These are phyloP conservation scores for Somion occarium DNA, from an alignment of 1,284 basidiomycete species.

Conservation along the genomic window DNA sequence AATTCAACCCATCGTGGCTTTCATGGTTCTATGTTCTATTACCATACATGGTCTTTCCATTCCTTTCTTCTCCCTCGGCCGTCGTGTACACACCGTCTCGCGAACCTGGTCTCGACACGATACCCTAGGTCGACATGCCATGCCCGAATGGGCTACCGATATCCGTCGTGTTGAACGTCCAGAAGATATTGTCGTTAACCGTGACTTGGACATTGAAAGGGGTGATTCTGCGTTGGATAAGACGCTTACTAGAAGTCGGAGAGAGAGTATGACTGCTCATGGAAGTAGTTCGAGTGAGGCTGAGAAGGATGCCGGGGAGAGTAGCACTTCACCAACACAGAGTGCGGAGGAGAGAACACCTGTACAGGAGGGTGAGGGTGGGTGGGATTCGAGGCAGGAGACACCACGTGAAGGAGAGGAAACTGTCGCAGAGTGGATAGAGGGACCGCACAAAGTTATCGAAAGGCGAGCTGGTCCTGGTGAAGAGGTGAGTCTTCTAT, in stretches of 20 bases:
- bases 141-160: slow-evolving; percentile 72
- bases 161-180: slow-evolving; percentile 64
- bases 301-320: slow-evolving; percentile 12
- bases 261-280: slow-evolving; percentile 18
- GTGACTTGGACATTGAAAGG: slow-evolving; percentile 55
- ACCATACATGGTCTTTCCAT: slow-evolving; percentile 88
- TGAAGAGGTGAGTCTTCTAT: slow-evolving; percentile 49
- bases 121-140: slow-evolving; percentile 37
- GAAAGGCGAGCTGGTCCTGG: slow-evolving; percentile 55
- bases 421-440: slow-evolving; percentile 53
- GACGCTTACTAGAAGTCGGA: slow-evolving; percentile 7
- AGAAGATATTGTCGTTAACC: slow-evolving; percentile 80
- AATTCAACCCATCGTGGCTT: slow-evolving; percentile 88
- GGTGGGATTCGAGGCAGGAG: slow-evolving; percentile 29
- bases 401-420: slow-evolving; percentile 43
- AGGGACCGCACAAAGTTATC: slow-evolving; percentile 64
- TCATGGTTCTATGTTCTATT: slow-evolving; percentile 88
- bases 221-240: slow-evolving; percentile 32
- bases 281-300: slow-evolving; percentile 5
- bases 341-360: slow-evolving; percentile 21
- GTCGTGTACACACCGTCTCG: slow-evolving; percentile 84
- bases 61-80: slow-evolving; percentile 86
- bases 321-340: slow-evolving; percentile 9
- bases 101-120: slow-evolving; percentile 79
- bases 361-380: slow-evolving; percentile 20